Evolutionary conservation across 768 basidiomycete genomes (phyloP), one percentile per base, ranked within the genome.

Genomic region (Mycena olivaceomarginata): DNA sequence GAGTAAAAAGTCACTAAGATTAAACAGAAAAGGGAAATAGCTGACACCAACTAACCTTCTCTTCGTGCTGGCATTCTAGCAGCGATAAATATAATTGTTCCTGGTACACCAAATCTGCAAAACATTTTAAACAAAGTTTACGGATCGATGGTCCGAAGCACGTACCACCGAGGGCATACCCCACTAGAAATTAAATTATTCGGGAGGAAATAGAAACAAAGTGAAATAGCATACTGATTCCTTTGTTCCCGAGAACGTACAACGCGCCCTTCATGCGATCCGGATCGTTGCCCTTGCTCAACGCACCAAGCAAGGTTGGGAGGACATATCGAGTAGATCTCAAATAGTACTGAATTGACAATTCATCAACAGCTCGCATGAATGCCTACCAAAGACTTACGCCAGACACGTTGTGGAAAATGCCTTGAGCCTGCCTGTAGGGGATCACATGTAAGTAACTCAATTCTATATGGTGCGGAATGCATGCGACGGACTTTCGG

Each of bases 191-290:
- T 43, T 62, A 39, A 64, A 31, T 65, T 11, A 78, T 77, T 22
- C 22, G 70, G 16, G 73, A 76, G 31, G 43, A 13, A 46, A 31
- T 57, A 70, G 45, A 69, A 9, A 63, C 62, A 75, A 4, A 70
- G 46, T 18, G 22, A 65, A 67, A 37, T 5, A 67, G 15, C 91
- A 59, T 77, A 94, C 94, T 90, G 70, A 89, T 93, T 41, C 91
- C 93, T 84, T 94, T 95, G 80, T 94, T 93, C 86, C 92, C 92
- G 12, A 96, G 85, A 22, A 95, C 89, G 82, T 97, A 97, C 53
- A 98, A 87, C 20, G 96, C 97, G 10, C 98, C 98, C 86, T 99
- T 99, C 93, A 98, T 98, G 37, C 94, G 90, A 84, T 99, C 97
- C 12, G 97, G 95, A 82, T 98, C 96, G 73, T 91, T 93, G 8